Percentiles rank a stretch among this genome's conserved stretches.
phyloP scores from a whole-genome alignment of 768 basidiomycete species.

The Mycena vulgaris region DNA sequence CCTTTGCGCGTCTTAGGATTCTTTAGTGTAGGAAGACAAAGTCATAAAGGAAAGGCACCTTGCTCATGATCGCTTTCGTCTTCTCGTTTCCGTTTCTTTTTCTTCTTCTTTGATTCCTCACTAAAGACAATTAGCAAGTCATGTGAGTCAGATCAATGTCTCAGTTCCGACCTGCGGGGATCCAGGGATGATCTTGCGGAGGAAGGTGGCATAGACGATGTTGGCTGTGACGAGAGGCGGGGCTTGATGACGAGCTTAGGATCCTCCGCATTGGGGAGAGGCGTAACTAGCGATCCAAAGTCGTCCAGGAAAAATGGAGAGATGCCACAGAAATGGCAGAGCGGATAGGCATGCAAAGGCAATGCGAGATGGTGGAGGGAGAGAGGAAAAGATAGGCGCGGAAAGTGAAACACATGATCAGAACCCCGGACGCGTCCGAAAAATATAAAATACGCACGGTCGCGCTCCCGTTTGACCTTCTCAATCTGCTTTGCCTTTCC shows the following conservation, averaged over 20 bases:
- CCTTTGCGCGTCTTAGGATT: constrained; percentile 62
- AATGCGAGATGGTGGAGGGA: background rate
- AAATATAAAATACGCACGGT: constrained; percentile 63
- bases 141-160: constrained; percentile 44
- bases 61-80: constrained; percentile 77
- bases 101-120: constrained; percentile 82
- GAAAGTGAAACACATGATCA: constrained; percentile 36
- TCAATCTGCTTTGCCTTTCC: constrained; percentile 81
- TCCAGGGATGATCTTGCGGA: constrained; percentile 70
- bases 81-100: constrained; percentile 90
- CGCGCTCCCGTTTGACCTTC: constrained; percentile 81
- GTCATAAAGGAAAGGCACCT: constrained; percentile 30
- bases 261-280: constrained; percentile 68
- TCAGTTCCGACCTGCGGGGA: constrained; percentile 69
- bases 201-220: constrained; percentile 62
- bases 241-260: constrained; percentile 59
- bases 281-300: constrained; percentile 54
- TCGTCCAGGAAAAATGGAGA: background rate
- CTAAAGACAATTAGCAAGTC: constrained; percentile 36
- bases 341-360: constrained; percentile 29
- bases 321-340: background rate
- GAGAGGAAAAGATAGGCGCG: constrained; percentile 24
- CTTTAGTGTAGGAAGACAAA: constrained; percentile 27
- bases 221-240: constrained; percentile 63
- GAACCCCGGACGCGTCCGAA: constrained; percentile 22